These are phyloP conservation scores for Claviceps africana DNA, from an alignment of 2,329 filamentous ascomycete genomes.

Conservation along the genomic window DNA sequence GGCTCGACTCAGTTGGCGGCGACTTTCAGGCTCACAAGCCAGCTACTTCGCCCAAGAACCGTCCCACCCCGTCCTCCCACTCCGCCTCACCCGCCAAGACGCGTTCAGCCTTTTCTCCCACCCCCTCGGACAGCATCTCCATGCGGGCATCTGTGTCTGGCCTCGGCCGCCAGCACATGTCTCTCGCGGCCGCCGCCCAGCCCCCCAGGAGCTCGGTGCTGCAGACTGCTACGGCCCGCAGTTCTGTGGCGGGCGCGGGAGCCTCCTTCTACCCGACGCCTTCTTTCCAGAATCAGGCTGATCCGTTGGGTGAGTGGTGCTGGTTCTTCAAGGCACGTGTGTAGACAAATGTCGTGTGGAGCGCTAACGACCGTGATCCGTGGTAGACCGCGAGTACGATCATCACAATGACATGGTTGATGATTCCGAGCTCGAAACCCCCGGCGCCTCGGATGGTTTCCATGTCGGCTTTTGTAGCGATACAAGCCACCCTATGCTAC, in stretches of 20 bases:
- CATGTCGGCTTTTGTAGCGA: constrained; percentile 37
- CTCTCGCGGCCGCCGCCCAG: constrained; percentile 14
- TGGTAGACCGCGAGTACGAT: constrained; percentile 90
- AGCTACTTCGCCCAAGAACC: constrained; percentile 51
- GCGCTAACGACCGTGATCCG: constrained; percentile 47
- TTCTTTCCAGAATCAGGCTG: constrained; percentile 80
- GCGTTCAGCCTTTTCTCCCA: constrained; percentile 28
- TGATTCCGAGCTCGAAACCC: constrained; percentile 58
- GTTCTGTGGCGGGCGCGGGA: constrained; percentile 23
- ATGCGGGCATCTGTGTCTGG: constrained; percentile 26
- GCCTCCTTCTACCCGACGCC: constrained; percentile 65
- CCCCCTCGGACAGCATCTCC: constrained; percentile 32
- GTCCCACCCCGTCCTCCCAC: constrained; percentile 74
- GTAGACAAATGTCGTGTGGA: constrained; percentile 31
- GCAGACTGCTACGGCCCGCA: constrained; percentile 21
- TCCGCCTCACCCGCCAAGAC: constrained; percentile 41
- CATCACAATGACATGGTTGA: constrained; percentile 81
- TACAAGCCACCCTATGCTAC: constrained; percentile 26
- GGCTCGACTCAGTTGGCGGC: constrained; percentile 45
- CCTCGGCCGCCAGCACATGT: constrained; percentile 19
- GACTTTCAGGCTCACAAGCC: constrained; percentile 39
- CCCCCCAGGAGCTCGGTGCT: constrained; percentile 20
- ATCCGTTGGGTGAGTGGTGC: constrained; percentile 78
- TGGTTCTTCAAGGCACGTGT: constrained; percentile 24
- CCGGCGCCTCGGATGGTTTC: constrained; percentile 52